phyloP scores from a whole-genome alignment of 2,329 filamentous ascomycete genomes.

The Chrysoporthe puriensis region DNA sequence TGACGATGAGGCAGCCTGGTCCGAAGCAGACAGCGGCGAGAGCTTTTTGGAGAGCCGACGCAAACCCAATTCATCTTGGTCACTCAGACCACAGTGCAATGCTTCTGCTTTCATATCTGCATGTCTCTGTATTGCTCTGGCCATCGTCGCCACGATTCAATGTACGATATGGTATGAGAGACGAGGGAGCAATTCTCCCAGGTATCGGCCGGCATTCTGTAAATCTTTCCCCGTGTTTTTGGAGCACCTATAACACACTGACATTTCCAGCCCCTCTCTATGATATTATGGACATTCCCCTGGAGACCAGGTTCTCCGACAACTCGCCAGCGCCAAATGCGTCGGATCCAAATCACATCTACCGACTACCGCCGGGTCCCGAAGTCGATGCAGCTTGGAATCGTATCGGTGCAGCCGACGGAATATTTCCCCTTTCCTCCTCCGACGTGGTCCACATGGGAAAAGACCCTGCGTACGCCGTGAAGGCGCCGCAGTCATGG shows the following conservation, averaged over 20 bases:
- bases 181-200: conserved; percentile 5
- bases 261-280: conserved; percentile 1
- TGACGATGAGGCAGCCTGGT: conserved; percentile 4
- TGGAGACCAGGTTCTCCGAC: conserved; percentile 1
- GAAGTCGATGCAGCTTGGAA: conserved; percentile 11
- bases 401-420: conserved; percentile 4
- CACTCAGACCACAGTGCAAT: background rate
- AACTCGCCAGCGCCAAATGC: conserved; percentile 3
- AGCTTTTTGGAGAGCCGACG: background rate
- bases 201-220: conserved; percentile 1
- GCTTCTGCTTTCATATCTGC: background rate
- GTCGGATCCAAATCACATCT: conserved; percentile 4
- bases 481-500: background rate
- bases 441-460: background rate
- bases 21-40: conserved; percentile 12
- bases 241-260: background rate
- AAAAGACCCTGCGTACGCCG: conserved; percentile 5
- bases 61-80: background rate
- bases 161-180: conserved; percentile 13
- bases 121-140: background rate
- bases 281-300: conserved; percentile 5
- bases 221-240: too few species aligned
- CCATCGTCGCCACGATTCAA: background rate
- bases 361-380: conserved; percentile 8
- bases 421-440: conserved; percentile 3